Percentiles rank a stretch among this genome's conserved stretches.
Evolutionary conservation across 345 rosid species (phyloP).

Genomic region (Lepidium aucheri): DNA sequence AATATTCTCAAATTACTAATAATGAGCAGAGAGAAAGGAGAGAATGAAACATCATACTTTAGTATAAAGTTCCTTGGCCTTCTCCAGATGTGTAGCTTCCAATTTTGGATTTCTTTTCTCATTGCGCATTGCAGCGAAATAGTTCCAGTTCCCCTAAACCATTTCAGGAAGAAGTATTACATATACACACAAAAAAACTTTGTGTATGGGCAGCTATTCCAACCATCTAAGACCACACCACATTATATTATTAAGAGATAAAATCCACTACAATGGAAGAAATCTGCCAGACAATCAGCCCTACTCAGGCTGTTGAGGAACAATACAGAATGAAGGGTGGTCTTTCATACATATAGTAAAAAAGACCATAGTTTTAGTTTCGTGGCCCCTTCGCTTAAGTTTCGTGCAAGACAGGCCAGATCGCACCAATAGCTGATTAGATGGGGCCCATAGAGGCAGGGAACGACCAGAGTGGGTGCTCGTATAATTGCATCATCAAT

Average conservation of each 20-base stretch:
- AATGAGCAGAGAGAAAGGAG: constrained; percentile 1
- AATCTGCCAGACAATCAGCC: not conserved
- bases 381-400: not conserved
- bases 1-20: not conserved
- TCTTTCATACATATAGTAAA: not conserved
- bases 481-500: not conserved
- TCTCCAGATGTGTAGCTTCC: constrained; percentile 98
- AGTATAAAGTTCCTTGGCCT: constrained; percentile 91
- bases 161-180: constrained; percentile 1
- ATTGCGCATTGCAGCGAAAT: constrained; percentile 93
- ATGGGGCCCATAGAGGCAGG: not conserved
- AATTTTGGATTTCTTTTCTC: constrained; percentile 95
- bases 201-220: not conserved
- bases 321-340: not conserved
- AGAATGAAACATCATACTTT: constrained; percentile 41
- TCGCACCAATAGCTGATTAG: not conserved
- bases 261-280: not conserved
- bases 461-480: not conserved
- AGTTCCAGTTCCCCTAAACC: constrained; percentile 93
- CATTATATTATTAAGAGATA: not conserved
- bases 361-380: not conserved
- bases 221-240: not conserved
- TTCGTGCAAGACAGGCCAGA: not conserved
- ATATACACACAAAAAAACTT: not conserved
- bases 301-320: not conserved